Evolutionary conservation across 2,329 filamentous ascomycete genomes (phyloP), one percentile per base, ranked within the genome.

Genomic region (Scedosporium apiospermum): DNA sequence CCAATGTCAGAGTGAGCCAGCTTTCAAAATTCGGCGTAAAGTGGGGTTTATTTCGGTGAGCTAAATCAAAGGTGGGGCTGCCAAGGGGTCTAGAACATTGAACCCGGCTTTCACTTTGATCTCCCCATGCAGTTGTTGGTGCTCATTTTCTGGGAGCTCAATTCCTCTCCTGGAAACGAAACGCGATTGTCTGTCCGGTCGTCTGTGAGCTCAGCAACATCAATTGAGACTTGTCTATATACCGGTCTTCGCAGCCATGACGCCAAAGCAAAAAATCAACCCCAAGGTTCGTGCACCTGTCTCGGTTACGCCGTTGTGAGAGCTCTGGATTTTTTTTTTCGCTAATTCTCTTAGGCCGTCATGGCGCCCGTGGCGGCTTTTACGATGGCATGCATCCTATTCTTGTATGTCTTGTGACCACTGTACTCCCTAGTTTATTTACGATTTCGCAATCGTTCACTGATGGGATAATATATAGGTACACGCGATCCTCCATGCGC

Each of bases 341-440:
- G 65, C 65, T 64, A 63, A 64, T 67, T 46, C 6, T 23, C 18
- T 44, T 41, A 80, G 78, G 77, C 72, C 44, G 71, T 82, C 63
- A 77, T 78, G 64, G 78, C 79, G 61, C 81, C 81, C 7, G 69
- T 78, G 23, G 81, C 81, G 18, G 81, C 81, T 46, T 82, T 82
- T 64, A 79, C 78, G 18, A 83, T 83, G 81, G 81, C 81, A 3
- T 73, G 75, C 57, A 69, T 83, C 12, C 71, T 83, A 23, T 78
- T 83, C 63, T 78, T 77, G 72, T 79, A 71, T 68, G 74, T 64
- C 58, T 9, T 38, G 34, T 38, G 14, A 23, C 10, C 4, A 27
- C 3, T 2, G 4, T 42, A 3, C 7, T 64, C 42, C 26, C 27
- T 30, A 30, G 27, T 30, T 30, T 62, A 65, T 49, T 41, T 12